Percentiles rank a stretch among this genome's conserved stretches.
Evolutionary conservation across 768 basidiomycete species (phyloP).

Genomic region (Antrodiella citrinella): DNA sequence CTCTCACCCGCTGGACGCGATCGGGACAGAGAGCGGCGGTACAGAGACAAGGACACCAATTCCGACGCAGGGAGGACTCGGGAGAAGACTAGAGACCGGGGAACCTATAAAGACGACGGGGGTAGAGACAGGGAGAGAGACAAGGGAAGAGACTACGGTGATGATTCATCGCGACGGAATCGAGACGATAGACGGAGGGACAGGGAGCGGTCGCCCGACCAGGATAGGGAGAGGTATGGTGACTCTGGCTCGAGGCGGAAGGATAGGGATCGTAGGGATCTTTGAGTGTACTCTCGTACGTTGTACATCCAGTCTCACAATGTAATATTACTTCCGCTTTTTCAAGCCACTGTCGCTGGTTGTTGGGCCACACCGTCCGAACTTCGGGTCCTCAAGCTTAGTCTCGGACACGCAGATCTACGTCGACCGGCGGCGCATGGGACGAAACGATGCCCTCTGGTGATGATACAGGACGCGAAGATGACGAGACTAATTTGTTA

Average conservation of each 20-base stretch:
- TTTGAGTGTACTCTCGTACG: too few species aligned
- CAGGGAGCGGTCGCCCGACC: neutral
- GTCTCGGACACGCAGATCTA: neutral
- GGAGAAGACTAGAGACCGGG: neutral
- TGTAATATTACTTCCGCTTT: too few species aligned
- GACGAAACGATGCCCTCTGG: neutral
- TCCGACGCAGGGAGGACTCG: slow-evolving; percentile 5
- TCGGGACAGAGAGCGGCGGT: slow-evolving; percentile 20
- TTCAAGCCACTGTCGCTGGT: too few species aligned
- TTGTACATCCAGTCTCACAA: too few species aligned
- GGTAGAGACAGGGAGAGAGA: neutral
- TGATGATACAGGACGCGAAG: neutral
- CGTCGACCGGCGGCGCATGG: neutral
- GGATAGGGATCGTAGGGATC: slow-evolving; percentile 9
- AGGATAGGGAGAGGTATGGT: neutral
- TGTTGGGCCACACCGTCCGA: too few species aligned
- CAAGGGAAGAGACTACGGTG: neutral
- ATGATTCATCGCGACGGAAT: too few species aligned
- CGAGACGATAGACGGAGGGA: neutral
- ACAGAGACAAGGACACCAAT: slow-evolving; percentile 13
- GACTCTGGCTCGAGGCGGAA: slow-evolving; percentile 1
- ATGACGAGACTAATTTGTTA: slow-evolving; percentile 3
- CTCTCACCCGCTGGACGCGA: slow-evolving; percentile 15
- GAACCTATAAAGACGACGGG: slow-evolving; percentile 6
- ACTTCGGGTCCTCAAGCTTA: neutral